Percentiles rank a stretch among this genome's conserved stretches.
Conservation (phyloP, 768 basidiomycete species). For the Phlegmacium glaucopus region DNA sequence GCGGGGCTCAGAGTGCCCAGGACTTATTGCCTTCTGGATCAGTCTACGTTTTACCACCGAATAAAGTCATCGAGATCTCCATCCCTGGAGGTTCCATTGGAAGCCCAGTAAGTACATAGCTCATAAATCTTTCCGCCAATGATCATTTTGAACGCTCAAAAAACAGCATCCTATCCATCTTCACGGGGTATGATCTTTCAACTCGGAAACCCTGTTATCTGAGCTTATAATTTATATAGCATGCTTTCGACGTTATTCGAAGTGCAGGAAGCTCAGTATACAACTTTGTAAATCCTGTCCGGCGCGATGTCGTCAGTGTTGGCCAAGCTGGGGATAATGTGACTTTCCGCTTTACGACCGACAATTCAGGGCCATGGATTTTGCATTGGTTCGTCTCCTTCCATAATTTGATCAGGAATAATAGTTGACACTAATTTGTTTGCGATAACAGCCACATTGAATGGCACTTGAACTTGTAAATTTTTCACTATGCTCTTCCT, state of each 20-base stretch:
- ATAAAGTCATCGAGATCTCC: constrained; percentile 35
- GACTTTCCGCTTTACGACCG: constrained; percentile 55
- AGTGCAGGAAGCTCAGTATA: constrained; percentile 32
- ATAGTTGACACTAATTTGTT: constrained; percentile 3
- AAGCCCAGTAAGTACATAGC: constrained; percentile 29
- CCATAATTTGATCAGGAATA: constrained; percentile 24
- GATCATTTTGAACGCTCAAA: background rate
- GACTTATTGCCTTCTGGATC: constrained; percentile 47
- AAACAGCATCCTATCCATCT: constrained; percentile 39
- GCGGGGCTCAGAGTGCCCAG: constrained; percentile 43
- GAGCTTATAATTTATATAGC: constrained; percentile 28
- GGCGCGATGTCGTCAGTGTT: constrained; percentile 35
- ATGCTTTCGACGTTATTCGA: constrained; percentile 37
- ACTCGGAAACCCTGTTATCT: constrained; percentile 9
- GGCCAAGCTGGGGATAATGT: constrained; percentile 33
- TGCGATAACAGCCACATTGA: constrained; percentile 27
- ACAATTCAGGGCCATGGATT: constrained; percentile 60
- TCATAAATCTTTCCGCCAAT: background rate
- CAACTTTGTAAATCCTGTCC: constrained; percentile 48
- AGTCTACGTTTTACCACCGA: constrained; percentile 43
- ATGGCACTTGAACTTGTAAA: constrained; percentile 36
- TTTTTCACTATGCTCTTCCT: constrained; percentile 17
- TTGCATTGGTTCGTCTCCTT: constrained; percentile 29
- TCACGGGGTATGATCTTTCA: constrained; percentile 31
- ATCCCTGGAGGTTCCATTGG: constrained; percentile 33